Conservation (phyloP, 768 basidiomycete genomes). For the Agrocybe pediades region DNA sequence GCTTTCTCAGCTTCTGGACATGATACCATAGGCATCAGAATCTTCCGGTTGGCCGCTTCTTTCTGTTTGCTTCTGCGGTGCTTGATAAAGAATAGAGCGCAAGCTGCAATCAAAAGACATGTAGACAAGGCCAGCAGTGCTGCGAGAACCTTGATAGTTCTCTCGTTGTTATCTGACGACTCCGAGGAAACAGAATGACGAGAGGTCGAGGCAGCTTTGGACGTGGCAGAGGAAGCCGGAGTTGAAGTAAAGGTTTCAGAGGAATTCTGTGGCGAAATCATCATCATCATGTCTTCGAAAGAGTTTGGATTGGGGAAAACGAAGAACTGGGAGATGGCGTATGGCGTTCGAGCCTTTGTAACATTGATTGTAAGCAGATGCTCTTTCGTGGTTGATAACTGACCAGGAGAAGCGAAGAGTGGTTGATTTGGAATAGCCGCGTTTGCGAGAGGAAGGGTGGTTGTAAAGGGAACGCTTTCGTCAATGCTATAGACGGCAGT, state of each 20-base stretch:
- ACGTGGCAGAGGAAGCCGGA: background rate
- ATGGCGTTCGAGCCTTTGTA: conserved; percentile 35
- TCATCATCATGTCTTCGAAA: conserved; percentile 14
- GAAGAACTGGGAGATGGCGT: conserved; percentile 41
- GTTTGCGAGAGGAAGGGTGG: conserved; percentile 37
- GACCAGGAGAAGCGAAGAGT: conserved; percentile 35
- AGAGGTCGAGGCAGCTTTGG: background rate
- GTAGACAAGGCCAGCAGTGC: conserved; percentile 26
- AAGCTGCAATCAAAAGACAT: conserved; percentile 16
- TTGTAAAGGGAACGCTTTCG: conserved; percentile 28
- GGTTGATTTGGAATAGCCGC: conserved; percentile 38
- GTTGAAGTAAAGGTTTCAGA: background rate
- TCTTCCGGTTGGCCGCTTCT: background rate
- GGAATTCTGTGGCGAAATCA: background rate
- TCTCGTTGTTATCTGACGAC: conserved; percentile 3
- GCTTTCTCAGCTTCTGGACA: conserved; percentile 11
- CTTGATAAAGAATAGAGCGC: conserved; percentile 10
- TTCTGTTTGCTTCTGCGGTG: background rate
- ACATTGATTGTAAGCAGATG: conserved; percentile 44
- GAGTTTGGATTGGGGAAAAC: conserved; percentile 27
- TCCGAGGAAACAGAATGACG: background rate
- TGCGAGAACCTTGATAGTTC: conserved; percentile 25
- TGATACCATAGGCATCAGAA: background rate
- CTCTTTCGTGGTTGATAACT: conserved; percentile 23
- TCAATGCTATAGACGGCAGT: conserved; percentile 43